Evolutionary conservation across 257 asterid genomes (phyloP), one percentile per base, ranked within the genome.

Genomic region (Misopates orontium): DNA sequence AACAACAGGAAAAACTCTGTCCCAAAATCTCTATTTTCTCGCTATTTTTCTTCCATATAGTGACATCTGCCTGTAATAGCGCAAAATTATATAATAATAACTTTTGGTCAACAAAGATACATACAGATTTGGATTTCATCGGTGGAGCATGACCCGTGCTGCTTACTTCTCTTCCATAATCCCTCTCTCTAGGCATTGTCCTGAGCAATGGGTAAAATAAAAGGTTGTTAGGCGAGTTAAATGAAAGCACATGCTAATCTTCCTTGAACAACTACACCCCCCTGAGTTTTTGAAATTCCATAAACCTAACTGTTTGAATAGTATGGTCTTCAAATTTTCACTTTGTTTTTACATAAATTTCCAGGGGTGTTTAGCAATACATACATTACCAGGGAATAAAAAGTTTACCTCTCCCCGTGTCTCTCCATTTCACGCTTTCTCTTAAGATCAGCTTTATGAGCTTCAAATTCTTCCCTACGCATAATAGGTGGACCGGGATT

Each of bases 401-500:
- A n/a, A n/a, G 62, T 45, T 77, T 70, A 94, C 98, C 88, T 81
- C 63, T 83, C 91, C 6, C 87, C 84, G 10, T 79, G 91, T 67
- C 80, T 80, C 75, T 90, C 97, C 72, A 80, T 75, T 56, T 94
- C 96, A 25, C 91, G 96, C 76, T 87, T 87, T 78, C 97, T 81
- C 78, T 80, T 90, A 68, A 82, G 64, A 60, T 83, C 91, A 25
- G 96, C 89, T 80, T 90, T 90, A 61, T 87, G 87, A 69, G 98
- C 96, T 83, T 94, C 99, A 78, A 94, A 94, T 72, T 91, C 96
- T 71, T 91, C 98, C 69, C 97, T 76, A 59, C 93, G 86, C 97
- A 91, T 74, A 39, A 78, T 22, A 12, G 96, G 97, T 18, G 83
- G 88, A 12, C 89, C 91, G 71, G 81, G 68, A 80, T 87, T 88